These are phyloP conservation scores for Takashimella tepidaria DNA, from an alignment of 1,284 basidiomycete species.

Conservation along the genomic window DNA sequence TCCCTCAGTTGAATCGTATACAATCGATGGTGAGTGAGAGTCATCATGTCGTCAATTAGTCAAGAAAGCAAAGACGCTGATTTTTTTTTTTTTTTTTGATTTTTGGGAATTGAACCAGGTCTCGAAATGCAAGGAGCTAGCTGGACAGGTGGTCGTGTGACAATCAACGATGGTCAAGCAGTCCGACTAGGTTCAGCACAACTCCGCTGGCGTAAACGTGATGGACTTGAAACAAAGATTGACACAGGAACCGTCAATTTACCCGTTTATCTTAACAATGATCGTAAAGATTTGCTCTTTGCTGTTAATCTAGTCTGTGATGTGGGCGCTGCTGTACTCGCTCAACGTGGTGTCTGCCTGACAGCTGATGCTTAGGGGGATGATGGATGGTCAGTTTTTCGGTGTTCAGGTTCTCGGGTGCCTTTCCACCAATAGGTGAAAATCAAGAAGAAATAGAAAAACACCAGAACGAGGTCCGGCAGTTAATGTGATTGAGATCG, in stretches of 20 bases:
- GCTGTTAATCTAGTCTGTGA: slow-evolving; percentile 49
- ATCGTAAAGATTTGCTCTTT: slow-evolving; percentile 83
- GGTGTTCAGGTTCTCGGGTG: background rate
- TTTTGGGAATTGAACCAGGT: slow-evolving; percentile 54
- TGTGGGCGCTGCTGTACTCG: slow-evolving; percentile 22
- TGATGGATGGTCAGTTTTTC: too few species aligned
- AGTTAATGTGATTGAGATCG: background rate
- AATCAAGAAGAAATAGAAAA: background rate
- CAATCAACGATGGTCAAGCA: slow-evolving; percentile 74
- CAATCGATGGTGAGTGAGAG: slow-evolving; percentile 75
- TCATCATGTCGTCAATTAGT: background rate
- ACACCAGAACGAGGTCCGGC: background rate
- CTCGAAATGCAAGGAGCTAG: slow-evolving; percentile 77
- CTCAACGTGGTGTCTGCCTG: slow-evolving; percentile 40
- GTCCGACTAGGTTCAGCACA: slow-evolving; percentile 71
- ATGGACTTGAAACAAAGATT: slow-evolving; percentile 40
- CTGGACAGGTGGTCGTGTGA: slow-evolving; percentile 63
- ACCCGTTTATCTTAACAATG: slow-evolving; percentile 86
- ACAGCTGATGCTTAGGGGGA: slow-evolving; percentile 17
- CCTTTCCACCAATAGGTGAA: too few species aligned
- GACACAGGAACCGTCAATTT: slow-evolving; percentile 59
- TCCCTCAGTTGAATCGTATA: slow-evolving; percentile 67
- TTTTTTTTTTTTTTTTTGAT: too few species aligned
- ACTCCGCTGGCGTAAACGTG: slow-evolving; percentile 71
- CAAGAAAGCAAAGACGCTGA: background rate